Percentiles rank a stretch among this genome's conserved stretches.
phyloP scores from a whole-genome alignment of 306 rosid species.

The Sesbania bispinosa region DNA sequence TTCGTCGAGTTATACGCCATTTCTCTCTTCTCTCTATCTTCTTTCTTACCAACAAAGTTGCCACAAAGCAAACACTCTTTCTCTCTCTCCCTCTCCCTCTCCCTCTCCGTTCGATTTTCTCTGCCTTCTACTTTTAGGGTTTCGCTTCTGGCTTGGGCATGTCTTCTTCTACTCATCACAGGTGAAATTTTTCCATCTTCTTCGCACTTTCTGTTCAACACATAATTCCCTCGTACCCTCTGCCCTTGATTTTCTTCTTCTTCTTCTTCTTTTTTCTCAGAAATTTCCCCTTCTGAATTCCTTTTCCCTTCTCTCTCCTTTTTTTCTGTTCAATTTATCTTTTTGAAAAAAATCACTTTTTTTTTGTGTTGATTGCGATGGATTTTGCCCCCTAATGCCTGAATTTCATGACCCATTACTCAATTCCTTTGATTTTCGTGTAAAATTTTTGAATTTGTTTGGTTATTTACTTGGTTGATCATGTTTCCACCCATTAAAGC shows the following conservation, averaged over 20 bases:
- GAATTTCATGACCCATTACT: constrained; percentile 5
- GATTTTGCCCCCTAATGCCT: background rate
- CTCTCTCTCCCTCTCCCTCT: background rate
- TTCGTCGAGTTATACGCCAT: background rate
- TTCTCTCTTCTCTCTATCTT: background rate
- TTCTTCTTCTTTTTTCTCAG: background rate
- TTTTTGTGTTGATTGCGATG: background rate
- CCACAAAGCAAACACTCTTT: background rate
- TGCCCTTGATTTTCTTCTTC: background rate
- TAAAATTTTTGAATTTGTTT: background rate
- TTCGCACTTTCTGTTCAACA: background rate
- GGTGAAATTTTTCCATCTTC: constrained; percentile 3
- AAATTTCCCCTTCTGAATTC: background rate
- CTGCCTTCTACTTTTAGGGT: constrained; percentile 24
- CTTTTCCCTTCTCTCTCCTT: background rate
- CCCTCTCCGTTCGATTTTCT: background rate
- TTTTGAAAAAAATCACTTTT: background rate
- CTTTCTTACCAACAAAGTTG: background rate
- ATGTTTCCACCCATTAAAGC: background rate
- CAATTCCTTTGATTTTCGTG: background rate
- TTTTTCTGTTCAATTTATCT: background rate
- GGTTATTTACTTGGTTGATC: background rate
- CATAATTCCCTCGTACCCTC: background rate
- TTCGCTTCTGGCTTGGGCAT: constrained; percentile 11
- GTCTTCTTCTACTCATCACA: background rate